Conservation (phyloP, 306 rosid genomes). For the Pyrus bretschneideri region DNA sequence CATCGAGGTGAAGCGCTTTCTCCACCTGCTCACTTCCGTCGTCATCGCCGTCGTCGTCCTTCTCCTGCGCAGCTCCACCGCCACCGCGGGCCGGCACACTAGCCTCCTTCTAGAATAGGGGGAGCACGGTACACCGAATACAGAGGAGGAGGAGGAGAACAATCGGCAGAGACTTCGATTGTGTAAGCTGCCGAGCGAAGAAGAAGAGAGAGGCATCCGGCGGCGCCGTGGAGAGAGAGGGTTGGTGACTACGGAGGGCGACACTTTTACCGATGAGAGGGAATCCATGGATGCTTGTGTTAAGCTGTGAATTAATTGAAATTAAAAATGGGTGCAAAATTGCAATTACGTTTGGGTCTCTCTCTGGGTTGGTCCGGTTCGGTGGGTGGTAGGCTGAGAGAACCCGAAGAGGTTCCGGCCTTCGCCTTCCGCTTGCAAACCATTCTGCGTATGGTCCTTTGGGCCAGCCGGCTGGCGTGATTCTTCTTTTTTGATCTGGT, state of each 20-base stretch:
- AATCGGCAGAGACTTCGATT: conserved; percentile 15
- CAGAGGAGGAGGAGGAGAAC: conserved; percentile 1
- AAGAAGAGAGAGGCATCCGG: conserved; percentile 9
- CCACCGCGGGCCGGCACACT: conserved; percentile 27
- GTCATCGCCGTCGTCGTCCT: conserved; percentile 9
- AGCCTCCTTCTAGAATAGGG: conserved; percentile 13
- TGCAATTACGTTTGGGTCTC: not conserved
- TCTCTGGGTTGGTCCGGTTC: not conserved
- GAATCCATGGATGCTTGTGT: conserved; percentile 56
- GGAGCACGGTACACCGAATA: conserved; percentile 2
- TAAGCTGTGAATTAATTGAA: not conserved
- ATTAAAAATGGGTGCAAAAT: not conserved
- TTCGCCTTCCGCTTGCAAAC: too few relatives aligned
- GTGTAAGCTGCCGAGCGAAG: conserved; percentile 11
- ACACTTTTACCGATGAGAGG: conserved; percentile 49
- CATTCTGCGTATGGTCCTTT: too few relatives aligned
- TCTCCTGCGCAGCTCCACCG: conserved; percentile 11
- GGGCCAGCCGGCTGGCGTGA: too few relatives aligned
- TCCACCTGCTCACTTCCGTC: conserved; percentile 51
- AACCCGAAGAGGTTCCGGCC: too few relatives aligned
- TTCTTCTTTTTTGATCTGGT: too few relatives aligned
- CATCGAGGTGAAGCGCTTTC: conserved; percentile 74
- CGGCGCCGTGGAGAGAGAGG: conserved; percentile 32
- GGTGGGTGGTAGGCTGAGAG: not conserved
- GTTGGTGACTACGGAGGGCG: conserved; percentile 49